phyloP scores from a whole-genome alignment of 176 grass and related monocot genomes.

The Alloteropsis semialata region DNA sequence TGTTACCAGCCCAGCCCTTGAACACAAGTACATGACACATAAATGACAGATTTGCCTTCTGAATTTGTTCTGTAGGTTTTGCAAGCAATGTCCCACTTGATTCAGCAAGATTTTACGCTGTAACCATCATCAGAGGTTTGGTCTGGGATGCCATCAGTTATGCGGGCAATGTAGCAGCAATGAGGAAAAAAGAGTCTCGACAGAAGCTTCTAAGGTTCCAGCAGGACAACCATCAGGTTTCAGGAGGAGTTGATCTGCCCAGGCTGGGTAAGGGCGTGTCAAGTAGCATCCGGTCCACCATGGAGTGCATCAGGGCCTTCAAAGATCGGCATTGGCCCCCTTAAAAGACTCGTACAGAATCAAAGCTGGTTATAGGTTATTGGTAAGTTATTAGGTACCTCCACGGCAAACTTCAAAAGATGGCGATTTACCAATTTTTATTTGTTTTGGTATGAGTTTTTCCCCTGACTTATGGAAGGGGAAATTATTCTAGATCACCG shows the following conservation, averaged over 20 bases:
- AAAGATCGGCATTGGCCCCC: conserved; percentile 69
- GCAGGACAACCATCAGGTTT: conserved; percentile 31
- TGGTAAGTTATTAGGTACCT: not conserved
- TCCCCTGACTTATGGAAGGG: not conserved
- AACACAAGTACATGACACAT: conserved; percentile 6
- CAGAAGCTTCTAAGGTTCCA: conserved; percentile 43
- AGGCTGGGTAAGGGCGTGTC: conserved; percentile 54
- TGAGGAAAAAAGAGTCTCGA: conserved; percentile 58
- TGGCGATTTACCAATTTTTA: not conserved
- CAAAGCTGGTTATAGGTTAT: not conserved
- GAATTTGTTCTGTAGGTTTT: conserved; percentile 34
- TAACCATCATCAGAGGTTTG: conserved; percentile 49
- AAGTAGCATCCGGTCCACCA: conserved; percentile 51
- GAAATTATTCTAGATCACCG: not conserved
- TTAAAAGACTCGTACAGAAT: not conserved
- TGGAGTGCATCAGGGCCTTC: conserved; percentile 66
- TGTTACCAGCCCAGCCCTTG: not conserved
- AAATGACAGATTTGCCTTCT: conserved; percentile 16
- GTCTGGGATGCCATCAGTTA: conserved; percentile 53
- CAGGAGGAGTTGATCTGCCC: conserved; percentile 46
- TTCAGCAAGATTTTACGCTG: conserved; percentile 45
- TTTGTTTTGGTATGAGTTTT: conserved; percentile 13
- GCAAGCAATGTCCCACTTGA: conserved; percentile 43
- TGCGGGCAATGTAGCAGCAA: conserved; percentile 22
- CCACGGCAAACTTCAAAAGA: not conserved